Conservation (phyloP, 1,284 basidiomycete species). For the Leccinum variabile region DNA sequence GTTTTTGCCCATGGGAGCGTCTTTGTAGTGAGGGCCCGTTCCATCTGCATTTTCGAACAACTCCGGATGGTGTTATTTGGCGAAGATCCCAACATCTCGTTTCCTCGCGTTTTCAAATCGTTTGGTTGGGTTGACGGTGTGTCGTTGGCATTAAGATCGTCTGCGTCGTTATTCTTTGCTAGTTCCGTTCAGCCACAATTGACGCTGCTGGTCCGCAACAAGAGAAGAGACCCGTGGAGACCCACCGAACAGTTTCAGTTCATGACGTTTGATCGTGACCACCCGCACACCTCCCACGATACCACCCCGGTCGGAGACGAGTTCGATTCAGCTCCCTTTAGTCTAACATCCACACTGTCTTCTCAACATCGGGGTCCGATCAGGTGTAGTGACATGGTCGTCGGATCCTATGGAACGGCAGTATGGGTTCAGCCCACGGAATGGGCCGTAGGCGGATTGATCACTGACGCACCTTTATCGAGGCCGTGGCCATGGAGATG, state of each 20-base stretch:
- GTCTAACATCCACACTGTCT: constrained; percentile 35
- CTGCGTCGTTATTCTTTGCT: constrained; percentile 2
- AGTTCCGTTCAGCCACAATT: constrained; percentile 31
- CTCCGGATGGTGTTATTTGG: constrained; percentile 33
- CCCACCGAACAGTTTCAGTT: constrained; percentile 46
- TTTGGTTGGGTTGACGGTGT: constrained; percentile 68
- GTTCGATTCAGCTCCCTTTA: constrained; percentile 40
- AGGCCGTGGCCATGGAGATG: constrained; percentile 35
- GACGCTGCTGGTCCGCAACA: constrained; percentile 54
- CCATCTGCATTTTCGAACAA: constrained; percentile 53
- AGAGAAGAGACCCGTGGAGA: constrained; percentile 59
- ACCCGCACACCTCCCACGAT: constrained; percentile 4
- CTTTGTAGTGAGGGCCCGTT: constrained; percentile 57
- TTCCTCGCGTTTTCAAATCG: constrained; percentile 45
- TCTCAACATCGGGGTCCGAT: constrained; percentile 45
- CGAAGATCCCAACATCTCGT: constrained; percentile 23
- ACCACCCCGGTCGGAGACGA: constrained; percentile 32
- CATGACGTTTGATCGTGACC: constrained; percentile 34
- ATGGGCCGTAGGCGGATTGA: constrained; percentile 38
- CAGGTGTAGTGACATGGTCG: constrained; percentile 49
- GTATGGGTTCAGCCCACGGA: constrained; percentile 59
- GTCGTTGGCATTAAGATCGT: constrained; percentile 38
- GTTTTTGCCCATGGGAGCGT: constrained; percentile 47
- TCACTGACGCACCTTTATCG: constrained; percentile 23
- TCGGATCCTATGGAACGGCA: constrained; percentile 55